Evolutionary conservation across 495 filamentous ascomycete species (phyloP), one percentile per base, ranked within the genome.

Genomic region (Jackrogersella minutella): DNA sequence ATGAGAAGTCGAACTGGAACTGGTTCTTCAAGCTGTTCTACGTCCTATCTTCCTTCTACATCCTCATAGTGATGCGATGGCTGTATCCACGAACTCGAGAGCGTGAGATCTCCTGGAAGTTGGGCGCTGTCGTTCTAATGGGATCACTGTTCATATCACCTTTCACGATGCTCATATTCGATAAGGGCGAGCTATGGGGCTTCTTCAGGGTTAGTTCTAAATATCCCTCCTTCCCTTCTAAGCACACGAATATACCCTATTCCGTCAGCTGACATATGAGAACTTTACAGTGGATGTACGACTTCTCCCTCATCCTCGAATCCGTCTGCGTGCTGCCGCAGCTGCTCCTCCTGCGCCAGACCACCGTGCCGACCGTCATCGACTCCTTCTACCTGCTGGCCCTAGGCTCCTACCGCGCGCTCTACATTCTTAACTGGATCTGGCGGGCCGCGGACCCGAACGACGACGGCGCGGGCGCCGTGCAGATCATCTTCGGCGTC

Each of bases 361-460:
- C 95, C 17, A 92, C 88, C 30, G 93, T 97, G 2, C 96, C 95
- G 2, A 98, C 96, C 9, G 95, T 97, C 34, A 93, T 99, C 77
- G 92, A 96, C 71, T 95, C 91, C 6, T 97, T 90, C 78, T 99
- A 99, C 76, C 89, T 98, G 41, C 79, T 94, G 26, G 87, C 92
- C 5, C 84, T 98, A 1, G 96, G 96, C 28, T 88, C 90, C 10
- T 99, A 98, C 81, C 91, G 95, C 54, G 90, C 81, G 34, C 84
- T 98, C 52, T 97, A 98, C 80, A 88, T 97, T 61, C 77, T 96
- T 43, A 97, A 97, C 74, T 98, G 95, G 95, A 88, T 97, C 64
- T 74, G 86, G 16, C 88, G 91, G 2, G 83, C 82, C 40, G 75
- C 88, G 14, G 83, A 86, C 56, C 74, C 76, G 8, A 74, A 80